phyloP scores from a whole-genome alignment of 352 stramenopile genomes.

The Phytophthora cactorum region DNA sequence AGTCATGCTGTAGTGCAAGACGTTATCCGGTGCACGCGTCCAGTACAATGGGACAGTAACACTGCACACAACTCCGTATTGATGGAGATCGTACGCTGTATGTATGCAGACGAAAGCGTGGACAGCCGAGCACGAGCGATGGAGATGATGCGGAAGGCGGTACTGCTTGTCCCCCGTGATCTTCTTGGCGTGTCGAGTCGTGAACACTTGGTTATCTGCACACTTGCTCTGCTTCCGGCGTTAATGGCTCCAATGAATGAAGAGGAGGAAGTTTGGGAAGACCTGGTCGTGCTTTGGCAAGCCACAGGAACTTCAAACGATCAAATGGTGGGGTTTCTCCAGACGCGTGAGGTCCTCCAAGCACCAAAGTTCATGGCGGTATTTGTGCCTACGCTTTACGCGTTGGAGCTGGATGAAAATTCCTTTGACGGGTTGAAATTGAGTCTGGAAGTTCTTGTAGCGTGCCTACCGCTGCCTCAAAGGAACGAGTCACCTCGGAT shows the following conservation, averaged over 20 bases:
- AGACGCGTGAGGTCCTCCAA: conserved; percentile 4
- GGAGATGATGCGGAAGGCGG: conserved; percentile 24
- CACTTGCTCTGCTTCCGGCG: conserved; percentile 42
- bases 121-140: conserved; percentile 25
- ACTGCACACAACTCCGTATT: conserved; percentile 52
- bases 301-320: neutral
- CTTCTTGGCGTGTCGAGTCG: conserved; percentile 39
- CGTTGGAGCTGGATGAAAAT: conserved; percentile 11
- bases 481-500: neutral
- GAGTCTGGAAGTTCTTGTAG: conserved; percentile 37
- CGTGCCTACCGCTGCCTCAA: conserved; percentile 34
- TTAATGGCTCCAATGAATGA: conserved; percentile 20
- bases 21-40: conserved; percentile 55
- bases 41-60: conserved; percentile 45
- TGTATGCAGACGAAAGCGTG: conserved; percentile 20
- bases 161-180: conserved; percentile 37
- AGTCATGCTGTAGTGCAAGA: conserved; percentile 50
- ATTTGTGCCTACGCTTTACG: conserved; percentile 28
- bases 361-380: conserved; percentile 16
- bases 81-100: conserved; percentile 49
- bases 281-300: conserved; percentile 24
- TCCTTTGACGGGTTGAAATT: conserved; percentile 30
- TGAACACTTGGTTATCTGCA: conserved; percentile 57
- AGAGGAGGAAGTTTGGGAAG: conserved; percentile 14
- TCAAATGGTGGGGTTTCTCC: conserved; percentile 22